phyloP scores from a whole-genome alignment of 768 basidiomycete genomes.

The Heimioporus sp. region DNA sequence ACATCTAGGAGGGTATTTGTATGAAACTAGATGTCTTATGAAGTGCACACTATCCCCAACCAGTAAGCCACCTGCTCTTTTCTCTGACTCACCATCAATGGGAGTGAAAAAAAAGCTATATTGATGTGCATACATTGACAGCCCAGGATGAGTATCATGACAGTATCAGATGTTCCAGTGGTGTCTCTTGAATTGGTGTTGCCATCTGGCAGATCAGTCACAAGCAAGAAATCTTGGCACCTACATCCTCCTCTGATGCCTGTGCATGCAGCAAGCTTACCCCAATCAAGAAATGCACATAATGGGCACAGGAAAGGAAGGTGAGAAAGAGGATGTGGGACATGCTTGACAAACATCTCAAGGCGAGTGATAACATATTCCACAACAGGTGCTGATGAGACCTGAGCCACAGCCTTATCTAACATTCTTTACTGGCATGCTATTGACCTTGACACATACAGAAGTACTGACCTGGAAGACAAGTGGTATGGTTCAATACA shows the following conservation, averaged over 20 bases:
- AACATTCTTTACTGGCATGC: no score
- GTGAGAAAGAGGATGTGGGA: conserved; percentile 66
- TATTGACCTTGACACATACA: conserved; percentile 10
- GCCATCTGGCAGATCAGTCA: conserved; percentile 72
- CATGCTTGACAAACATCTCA: conserved; percentile 57
- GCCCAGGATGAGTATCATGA: conserved; percentile 88
- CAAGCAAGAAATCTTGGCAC: conserved; percentile 80
- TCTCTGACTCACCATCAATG: no score
- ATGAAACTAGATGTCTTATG: conserved; percentile 89
- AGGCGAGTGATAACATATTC: background rate
- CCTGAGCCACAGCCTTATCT: no score
- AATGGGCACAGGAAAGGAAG: conserved; percentile 69
- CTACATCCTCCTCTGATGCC: conserved; percentile 46
- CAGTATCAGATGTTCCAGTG: conserved; percentile 77
- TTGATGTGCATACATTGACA: conserved; percentile 28
- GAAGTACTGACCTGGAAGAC: conserved; percentile 22
- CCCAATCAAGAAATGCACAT: conserved; percentile 74
- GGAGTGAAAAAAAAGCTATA: no score
- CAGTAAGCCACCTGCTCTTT: conserved; percentile 47
- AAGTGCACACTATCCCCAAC: conserved; percentile 95
- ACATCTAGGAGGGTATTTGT: conserved; percentile 81
- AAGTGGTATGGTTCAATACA: conserved; percentile 9
- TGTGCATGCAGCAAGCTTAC: conserved; percentile 79
- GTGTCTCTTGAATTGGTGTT: conserved; percentile 87
- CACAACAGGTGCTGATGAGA: no score